Evolutionary conservation across 1,284 basidiomycete species (phyloP).

Genomic region (Sphagnurus paluster): DNA sequence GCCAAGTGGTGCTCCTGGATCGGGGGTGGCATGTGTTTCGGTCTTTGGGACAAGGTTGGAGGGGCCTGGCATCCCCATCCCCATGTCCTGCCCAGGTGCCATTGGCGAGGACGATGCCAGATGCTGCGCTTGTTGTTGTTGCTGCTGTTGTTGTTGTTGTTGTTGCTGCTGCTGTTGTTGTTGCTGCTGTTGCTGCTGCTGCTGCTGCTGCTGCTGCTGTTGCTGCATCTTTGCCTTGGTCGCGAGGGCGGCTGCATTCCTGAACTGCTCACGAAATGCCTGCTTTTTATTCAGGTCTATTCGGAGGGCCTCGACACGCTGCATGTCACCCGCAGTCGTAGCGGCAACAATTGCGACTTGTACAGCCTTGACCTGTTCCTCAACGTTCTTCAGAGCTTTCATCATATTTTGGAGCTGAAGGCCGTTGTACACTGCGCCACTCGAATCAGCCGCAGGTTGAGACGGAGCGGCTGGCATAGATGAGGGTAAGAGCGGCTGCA

Average conservation of each 20-base stretch:
- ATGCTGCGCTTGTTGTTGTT: not conserved
- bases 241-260: not conserved
- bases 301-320: not conserved
- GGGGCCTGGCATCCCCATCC: too few relatives aligned
- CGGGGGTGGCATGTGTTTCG: too few relatives aligned
- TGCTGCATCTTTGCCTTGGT: constrained; percentile 6
- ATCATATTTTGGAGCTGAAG: not conserved
- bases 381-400: constrained; percentile 1
- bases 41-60: too few relatives aligned
- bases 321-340: constrained; percentile 4
- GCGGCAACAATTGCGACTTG: constrained; percentile 4
- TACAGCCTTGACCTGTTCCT: constrained; percentile 3
- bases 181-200: constrained; percentile 1
- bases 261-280: constrained; percentile 1
- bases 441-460: constrained; percentile 12
- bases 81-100: too few relatives aligned
- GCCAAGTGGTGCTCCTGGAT: too few relatives aligned
- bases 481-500: not conserved
- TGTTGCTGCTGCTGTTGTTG: not conserved
- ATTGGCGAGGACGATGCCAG: too few relatives aligned
- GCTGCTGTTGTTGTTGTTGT: not conserved
- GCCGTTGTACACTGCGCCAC: not conserved
- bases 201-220: constrained; percentile 1
- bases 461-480: not conserved
- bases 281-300: constrained; percentile 10